These are phyloP conservation scores for Boletus reticulatus DNA, from an alignment of 768 basidiomycete species.

Conservation along the genomic window DNA sequence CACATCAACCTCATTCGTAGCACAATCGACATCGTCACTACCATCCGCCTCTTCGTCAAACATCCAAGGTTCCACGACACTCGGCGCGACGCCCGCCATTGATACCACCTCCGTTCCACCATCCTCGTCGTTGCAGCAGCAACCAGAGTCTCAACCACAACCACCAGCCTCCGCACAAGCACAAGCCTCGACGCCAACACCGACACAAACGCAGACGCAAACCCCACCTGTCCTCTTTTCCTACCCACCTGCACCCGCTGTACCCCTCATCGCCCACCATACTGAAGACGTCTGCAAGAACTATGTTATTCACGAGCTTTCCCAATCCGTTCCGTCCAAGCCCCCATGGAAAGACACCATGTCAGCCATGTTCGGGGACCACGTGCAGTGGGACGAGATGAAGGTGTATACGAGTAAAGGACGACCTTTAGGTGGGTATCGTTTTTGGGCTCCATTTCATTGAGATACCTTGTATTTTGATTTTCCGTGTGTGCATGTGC, in stretches of 20 bases:
- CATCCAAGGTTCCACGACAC: not conserved
- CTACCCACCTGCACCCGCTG: slow-evolving; percentile 7
- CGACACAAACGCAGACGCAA: not conserved
- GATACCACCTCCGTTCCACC: not conserved
- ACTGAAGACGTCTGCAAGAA: slow-evolving; percentile 59
- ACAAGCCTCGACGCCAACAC: too few relatives aligned
- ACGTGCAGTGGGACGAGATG: slow-evolving; percentile 76
- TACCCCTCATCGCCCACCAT: slow-evolving; percentile 27
- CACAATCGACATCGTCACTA: not conserved
- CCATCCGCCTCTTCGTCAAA: slow-evolving; percentile 1
- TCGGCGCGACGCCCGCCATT: not conserved
- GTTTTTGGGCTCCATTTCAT: not conserved
- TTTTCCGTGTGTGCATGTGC: not conserved
- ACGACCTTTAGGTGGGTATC: slow-evolving; percentile 58
- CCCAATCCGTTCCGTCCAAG: slow-evolving; percentile 44
- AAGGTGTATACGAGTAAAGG: slow-evolving; percentile 62
- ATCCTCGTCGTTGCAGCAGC: not conserved
- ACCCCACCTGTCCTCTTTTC: slow-evolving; percentile 7
- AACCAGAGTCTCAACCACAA: not conserved
- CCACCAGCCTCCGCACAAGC: not conserved
- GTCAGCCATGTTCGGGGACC: slow-evolving; percentile 80
- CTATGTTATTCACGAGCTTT: slow-evolving; percentile 66
- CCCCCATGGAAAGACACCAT: slow-evolving; percentile 73
- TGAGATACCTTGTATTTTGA: not conserved
- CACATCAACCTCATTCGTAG: not conserved